Conservation (phyloP, 116 monocot species). For the Zostera marina region DNA sequence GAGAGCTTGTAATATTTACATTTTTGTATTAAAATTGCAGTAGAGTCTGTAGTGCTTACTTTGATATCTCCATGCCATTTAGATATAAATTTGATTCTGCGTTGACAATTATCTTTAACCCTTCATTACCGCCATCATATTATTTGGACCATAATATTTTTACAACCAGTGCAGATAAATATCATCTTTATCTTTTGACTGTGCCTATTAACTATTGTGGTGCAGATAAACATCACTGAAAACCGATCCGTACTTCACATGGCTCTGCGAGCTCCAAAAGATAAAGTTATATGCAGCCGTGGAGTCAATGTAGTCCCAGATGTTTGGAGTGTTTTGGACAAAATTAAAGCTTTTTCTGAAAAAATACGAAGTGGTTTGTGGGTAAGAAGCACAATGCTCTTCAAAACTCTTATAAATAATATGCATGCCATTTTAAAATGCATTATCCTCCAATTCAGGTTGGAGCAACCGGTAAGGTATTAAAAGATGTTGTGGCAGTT, state of each 20-base stretch:
- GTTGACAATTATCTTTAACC: no score
- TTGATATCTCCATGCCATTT: not conserved
- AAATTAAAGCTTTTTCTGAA: slow-evolving; percentile 78
- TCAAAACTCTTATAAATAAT: slow-evolving; percentile 2
- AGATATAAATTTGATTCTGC: no score
- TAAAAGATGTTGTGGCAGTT: slow-evolving; percentile 81
- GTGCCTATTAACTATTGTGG: not conserved
- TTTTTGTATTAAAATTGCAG: not conserved
- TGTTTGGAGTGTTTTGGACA: slow-evolving; percentile 84
- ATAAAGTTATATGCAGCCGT: slow-evolving; percentile 50
- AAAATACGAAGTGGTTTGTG: slow-evolving; percentile 73
- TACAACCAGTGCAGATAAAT: slow-evolving; percentile 42
- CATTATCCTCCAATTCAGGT: slow-evolving; percentile 27
- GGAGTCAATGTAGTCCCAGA: slow-evolving; percentile 84
- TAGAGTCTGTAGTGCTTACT: not conserved
- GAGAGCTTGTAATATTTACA: slow-evolving; percentile 21
- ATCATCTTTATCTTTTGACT: no score
- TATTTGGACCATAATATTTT: no score
- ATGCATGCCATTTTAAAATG: not conserved
- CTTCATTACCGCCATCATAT: no score
- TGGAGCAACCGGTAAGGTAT: slow-evolving; percentile 87
- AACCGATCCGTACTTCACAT: slow-evolving; percentile 85
- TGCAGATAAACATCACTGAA: slow-evolving; percentile 89
- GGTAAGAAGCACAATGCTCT: slow-evolving; percentile 35
- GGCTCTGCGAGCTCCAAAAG: slow-evolving; percentile 75